Base-by-base conservation (phyloP, 768 basidiomycete genomes). In the Ramaria rubella region DNA sequence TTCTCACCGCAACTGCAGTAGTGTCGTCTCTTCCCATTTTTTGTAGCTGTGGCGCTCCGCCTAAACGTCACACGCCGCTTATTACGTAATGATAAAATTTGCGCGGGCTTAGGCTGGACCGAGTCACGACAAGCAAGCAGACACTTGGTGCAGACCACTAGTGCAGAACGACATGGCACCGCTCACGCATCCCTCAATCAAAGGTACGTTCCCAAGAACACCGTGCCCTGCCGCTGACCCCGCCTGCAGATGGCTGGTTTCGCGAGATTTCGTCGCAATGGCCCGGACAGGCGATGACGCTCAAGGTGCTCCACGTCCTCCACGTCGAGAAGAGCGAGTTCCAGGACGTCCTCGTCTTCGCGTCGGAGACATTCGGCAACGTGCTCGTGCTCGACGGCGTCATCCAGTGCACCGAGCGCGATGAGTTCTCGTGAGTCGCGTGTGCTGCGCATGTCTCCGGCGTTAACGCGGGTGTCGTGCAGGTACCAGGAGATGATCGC, bases 401-500 rank as follows among this genome's bases (percentile, higher is more conserved):
- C 55, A 89, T 99, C 62, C 95, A 99, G 70, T 93, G 89, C 74
- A 96, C 94, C 1, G 96, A 99, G 73, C 85, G 94, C 46, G 96
- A 99, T 67, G 96, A 99, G 72, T 99, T 99, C 73, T 94, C 94
- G 93, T 93, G 66, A 63, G 89, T 80, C 19, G n/a, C 36, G 21
- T 9, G 11, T 21, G 26, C 15, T 21, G 26, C 30, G 31, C 15
- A 29, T 8, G 23, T 11, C 30, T 12, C 27, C 14, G 49, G 49
- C 23, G 5, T 40, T 15, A 19, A 62, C 23, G 38, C 51, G 53
- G n/a, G n/a, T n/a, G n/a, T n/a, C n/a, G n/a, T n/a, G 17, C 64
- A 96, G 93, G 11, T 97, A 98, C 72, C 94, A 97, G 67, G 95
- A 99, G 75, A 96, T 98, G 95, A 98, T 99, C 66, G 81, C 95